Conservation (phyloP, 371 early-diverging fungal species). For the Batkoa obscura region DNA sequence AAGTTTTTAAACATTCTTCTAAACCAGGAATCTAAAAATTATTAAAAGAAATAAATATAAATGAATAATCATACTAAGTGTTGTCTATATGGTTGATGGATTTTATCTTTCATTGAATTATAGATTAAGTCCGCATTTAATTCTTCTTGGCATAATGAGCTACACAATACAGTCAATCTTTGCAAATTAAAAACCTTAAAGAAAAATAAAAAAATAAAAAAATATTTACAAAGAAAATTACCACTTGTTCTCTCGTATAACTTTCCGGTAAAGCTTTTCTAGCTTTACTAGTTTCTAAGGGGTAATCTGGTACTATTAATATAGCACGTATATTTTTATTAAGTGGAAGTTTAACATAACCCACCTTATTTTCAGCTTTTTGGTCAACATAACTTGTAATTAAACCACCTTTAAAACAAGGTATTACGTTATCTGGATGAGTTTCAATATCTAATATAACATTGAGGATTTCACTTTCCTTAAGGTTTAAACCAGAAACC, state of each 20-base stretch:
- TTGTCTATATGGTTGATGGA: conserved; percentile 87
- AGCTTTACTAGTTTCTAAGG: conserved; percentile 78
- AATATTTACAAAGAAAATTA: conserved; percentile 17
- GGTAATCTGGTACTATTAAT: conserved; percentile 75
- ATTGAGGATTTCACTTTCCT: conserved; percentile 59
- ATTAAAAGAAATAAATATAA: too few species aligned
- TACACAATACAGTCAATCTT: conserved; percentile 69
- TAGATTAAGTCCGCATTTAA: conserved; percentile 52
- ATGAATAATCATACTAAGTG: conserved; percentile 36
- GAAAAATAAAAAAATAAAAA: not conserved
- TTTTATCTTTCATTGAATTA: conserved; percentile 81
- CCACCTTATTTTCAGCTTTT: too few species aligned
- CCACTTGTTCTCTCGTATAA: conserved; percentile 63
- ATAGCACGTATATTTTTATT: conserved; percentile 53
- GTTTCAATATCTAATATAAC: conserved; percentile 76
- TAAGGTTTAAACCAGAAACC: conserved; percentile 40
- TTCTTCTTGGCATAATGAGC: conserved; percentile 47
- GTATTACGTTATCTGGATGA: conserved; percentile 93
- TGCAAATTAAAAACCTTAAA: conserved; percentile 78
- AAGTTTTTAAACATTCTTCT: conserved; percentile 46
- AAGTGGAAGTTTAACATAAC: conserved; percentile 42
- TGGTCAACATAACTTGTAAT: conserved; percentile 72
- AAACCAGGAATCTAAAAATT: conserved; percentile 61
- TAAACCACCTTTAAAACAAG: conserved; percentile 84
- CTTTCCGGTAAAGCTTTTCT: conserved; percentile 62